Evolutionary conservation across 2,329 filamentous ascomycete species (phyloP).

Genomic region (Aspergillus quadricinctus): DNA sequence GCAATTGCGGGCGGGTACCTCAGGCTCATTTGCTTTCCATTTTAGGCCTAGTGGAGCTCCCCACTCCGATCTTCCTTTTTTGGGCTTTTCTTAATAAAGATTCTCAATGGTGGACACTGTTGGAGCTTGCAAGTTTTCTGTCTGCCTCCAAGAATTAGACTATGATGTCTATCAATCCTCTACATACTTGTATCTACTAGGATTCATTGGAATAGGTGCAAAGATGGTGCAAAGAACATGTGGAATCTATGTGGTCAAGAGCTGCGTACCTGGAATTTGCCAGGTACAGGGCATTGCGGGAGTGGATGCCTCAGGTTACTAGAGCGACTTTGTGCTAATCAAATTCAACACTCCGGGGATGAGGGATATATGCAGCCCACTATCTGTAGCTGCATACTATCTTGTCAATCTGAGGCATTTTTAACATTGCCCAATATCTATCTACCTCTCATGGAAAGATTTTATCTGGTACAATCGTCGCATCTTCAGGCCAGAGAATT

Average conservation of each 20-base stretch:
- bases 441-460: neutral
- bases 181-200: neutral
- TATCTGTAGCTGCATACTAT: neutral
- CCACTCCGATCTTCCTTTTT: neutral
- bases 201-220: too few species aligned
- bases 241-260: neutral
- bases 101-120: neutral
- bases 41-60: neutral
- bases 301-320: neutral
- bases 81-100: neutral
- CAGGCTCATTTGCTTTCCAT: neutral
- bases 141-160: neutral
- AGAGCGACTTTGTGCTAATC: neutral
- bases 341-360: neutral
- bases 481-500: neutral
- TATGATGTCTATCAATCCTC: neutral
- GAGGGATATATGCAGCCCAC: neutral
- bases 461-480: neutral
- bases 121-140: neutral
- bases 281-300: neutral
- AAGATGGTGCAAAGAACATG: neutral
- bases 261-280: neutral
- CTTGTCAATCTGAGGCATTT: neutral
- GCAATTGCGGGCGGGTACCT: constrained; percentile 11
- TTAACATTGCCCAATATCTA: neutral